Evolutionary conservation across 1,284 basidiomycete species (phyloP), one percentile per base, ranked within the genome.

Genomic region (Agaricales sp.): DNA sequence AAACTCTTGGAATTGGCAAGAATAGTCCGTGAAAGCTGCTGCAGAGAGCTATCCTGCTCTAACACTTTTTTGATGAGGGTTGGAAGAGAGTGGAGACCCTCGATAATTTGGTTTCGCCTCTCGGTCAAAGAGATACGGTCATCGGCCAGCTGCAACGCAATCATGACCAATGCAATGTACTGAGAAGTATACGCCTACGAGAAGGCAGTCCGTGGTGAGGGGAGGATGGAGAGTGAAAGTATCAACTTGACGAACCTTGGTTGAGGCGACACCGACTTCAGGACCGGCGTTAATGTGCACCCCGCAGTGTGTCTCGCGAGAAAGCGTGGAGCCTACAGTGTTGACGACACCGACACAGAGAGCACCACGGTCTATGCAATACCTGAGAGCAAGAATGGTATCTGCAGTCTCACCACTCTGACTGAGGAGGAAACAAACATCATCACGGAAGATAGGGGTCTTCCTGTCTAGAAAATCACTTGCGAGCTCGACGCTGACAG

Each of bases 261-360:
- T 99, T n/a, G 94, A 98, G 3, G 96, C 96, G 54, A 99, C 96
- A 78, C 96, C 95, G 55, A 99, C 95, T 74, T 99, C 95, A 53
- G 95, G 95, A 43, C 95, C 95, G 59, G 96, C 95, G 64, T 99
- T 99, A 74, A 99, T 99, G 74, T 99, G 95, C 51, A 99, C 87
- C 87, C 96, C 96, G 59, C 93, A 97, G 75, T 99, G 96, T 14
- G 94, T 95, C 72, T 98, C 94, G 59, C 95, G 89, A 50, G 95
- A 99, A 62, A 99, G 85, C 16, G 95, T 98, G 41, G 93, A 97
- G 52, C 96, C 94, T 63, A 99, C 96, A 37, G 93, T 93, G 76
- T 99, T 99, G 67, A 99, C 93, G 48, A 99, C 91, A 75, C 95
- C 95, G 38, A 93, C 77, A 64, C 92, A 95, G 50, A 99, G 82